Evolutionary conservation across 2,329 filamentous ascomycete species (phyloP).

Genomic region (Fusarium mundagurra): DNA sequence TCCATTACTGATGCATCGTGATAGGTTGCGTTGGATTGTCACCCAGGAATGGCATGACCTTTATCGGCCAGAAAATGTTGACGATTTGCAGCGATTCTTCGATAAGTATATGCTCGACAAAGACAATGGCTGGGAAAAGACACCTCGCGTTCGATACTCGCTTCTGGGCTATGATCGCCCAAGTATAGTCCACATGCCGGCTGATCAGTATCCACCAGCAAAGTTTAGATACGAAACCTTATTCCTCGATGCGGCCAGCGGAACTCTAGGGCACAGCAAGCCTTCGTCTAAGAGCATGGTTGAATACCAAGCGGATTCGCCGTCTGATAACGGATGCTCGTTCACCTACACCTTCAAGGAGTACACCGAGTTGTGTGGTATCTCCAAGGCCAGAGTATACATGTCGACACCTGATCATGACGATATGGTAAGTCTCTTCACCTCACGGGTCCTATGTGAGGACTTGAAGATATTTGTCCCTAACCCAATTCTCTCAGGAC

Average conservation of each 20-base stretch:
- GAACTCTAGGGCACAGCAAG: not conserved
- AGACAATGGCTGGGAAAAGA: not conserved
- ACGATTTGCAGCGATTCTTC: not conserved
- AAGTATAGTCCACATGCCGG: not conserved
- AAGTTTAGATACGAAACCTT: not conserved
- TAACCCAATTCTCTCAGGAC: not conserved
- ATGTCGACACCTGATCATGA: not conserved
- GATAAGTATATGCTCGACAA: not conserved
- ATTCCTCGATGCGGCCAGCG: not conserved
- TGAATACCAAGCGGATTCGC: not conserved
- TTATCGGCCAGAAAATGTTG: not conserved
- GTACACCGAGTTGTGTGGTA: not conserved
- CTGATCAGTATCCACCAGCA: not conserved
- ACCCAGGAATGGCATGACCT: not conserved
- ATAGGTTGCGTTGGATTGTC: not conserved
- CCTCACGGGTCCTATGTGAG: not conserved
- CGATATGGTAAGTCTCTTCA: not conserved
- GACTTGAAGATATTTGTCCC: not conserved
- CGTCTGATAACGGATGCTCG: not conserved
- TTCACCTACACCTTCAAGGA: not conserved
- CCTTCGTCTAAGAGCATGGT: not conserved
- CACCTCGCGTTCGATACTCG: not conserved
- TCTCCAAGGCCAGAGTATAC: not conserved
- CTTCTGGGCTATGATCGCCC: not conserved
- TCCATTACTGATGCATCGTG: not conserved